These are phyloP conservation scores for Tetrahymena thermophila DNA, from an alignment of 73 alveolate species.

Conservation along the genomic window DNA sequence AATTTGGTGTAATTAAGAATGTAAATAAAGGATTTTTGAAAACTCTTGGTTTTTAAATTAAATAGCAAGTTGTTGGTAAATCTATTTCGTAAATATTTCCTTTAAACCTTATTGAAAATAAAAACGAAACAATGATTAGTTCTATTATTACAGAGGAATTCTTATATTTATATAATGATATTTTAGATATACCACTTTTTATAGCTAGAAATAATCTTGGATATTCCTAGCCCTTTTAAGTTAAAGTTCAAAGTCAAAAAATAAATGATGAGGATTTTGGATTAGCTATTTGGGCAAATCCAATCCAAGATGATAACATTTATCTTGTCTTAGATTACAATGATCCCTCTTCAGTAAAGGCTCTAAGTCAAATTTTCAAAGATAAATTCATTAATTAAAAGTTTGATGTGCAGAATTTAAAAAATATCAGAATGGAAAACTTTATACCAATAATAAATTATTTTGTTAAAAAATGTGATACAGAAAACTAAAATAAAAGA, in stretches of 20 bases:
- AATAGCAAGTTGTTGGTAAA: neutral
- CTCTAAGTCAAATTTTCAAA: neutral
- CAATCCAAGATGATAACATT: neutral
- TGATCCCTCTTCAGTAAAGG: neutral
- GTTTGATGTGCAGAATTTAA: neutral
- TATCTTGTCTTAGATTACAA: neutral
- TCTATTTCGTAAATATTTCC: neutral
- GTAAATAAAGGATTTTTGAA: neutral
- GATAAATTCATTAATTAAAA: neutral
- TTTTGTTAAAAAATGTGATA: neutral
- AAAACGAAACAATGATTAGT: neutral
- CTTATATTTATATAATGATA: neutral
- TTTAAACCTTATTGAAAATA: neutral
- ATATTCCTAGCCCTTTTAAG: neutral
- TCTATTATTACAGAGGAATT: neutral
- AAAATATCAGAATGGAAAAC: neutral
- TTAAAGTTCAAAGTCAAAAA: neutral
- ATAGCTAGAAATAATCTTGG: neutral
- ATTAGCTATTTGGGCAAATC: neutral
- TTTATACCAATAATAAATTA: neutral
- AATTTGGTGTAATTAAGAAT: neutral
- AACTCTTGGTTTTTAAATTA: neutral
- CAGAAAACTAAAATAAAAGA: neutral
- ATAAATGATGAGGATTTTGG: neutral
- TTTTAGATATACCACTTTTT: neutral